Base-by-base conservation (phyloP, 768 basidiomycete species). In the Amanita jacksonii region DNA sequence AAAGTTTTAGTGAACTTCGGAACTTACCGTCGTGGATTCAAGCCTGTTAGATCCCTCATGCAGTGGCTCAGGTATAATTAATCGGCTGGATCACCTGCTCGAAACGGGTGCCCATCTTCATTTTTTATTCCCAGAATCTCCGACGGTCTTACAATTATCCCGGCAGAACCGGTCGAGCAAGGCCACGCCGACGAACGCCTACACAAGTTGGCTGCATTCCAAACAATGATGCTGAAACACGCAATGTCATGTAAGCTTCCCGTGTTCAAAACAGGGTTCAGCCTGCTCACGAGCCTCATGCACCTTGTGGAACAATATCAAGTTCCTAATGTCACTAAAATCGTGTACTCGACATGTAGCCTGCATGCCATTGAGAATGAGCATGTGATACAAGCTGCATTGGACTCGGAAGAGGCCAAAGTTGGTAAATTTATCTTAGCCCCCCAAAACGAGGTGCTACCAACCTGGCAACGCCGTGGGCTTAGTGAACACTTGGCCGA, bases 281-380 rank as follows among this genome's bases (percentile, higher is more conserved):
- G n/a, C 32, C 42, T 45, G 24, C 38, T 35, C 35, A 8, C 47
- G 41, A 27, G 41, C 23, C 33, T 28, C 27, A 24, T 18, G 7
- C 36, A 22, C 8, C 23, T 49, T 42, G 47, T 43, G 19, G 45
- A 39, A 49, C 18, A 13, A 39, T 20, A 30, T 48, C 49, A 58
- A 94, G 91, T 93, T 61, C 81, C 88, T 1, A 69, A 70, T 31
- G 86, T 81, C 27, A 62, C 70, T 46, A 79, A 76, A 53, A 89
- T 99, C 53, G 92, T 92, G 20, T 98, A 99, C 62, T 98, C 93
- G 18, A 99, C 96, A n/a, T 99, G 94, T 58, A 96, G 91, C 50
- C 69, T 96, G 37, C 84, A 97, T 61, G 76, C 85, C 10, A 74
- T 73, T 32, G 96, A 99, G 57, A 93, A 99, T 61, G 96, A 99